These are phyloP conservation scores for Candida khao-thaluensis DNA, from an alignment of 805 yeast genomes.

Conservation along the genomic window DNA sequence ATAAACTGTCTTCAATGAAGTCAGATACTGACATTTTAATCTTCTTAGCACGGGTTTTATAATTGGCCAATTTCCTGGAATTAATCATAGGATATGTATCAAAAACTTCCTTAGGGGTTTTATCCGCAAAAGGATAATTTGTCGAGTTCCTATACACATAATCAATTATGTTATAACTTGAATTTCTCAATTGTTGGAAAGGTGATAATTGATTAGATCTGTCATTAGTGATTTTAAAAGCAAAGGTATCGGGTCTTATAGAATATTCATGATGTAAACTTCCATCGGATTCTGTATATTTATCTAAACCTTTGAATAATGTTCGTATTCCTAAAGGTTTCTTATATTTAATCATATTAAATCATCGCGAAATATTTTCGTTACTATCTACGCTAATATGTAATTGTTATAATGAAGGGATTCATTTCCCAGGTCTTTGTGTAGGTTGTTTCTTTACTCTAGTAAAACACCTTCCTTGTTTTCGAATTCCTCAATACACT, in stretches of 20 bases:
- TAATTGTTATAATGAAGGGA: no score
- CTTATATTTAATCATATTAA: neutral
- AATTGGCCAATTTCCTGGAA: constrained; percentile 31
- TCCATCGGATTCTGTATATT: constrained; percentile 13
- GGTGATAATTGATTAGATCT: constrained; percentile 11
- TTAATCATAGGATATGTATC: constrained; percentile 35
- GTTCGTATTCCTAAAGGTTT: neutral
- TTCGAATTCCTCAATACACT: constrained; percentile 74
- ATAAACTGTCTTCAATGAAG: constrained; percentile 81
- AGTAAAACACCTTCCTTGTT: constrained; percentile 24
- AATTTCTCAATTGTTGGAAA: constrained; percentile 10
- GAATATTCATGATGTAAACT: constrained; percentile 42
- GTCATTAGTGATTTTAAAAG: constrained; percentile 35
- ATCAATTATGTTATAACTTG: constrained; percentile 29
- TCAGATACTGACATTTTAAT: constrained; percentile 74
- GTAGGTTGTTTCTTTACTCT: no score
- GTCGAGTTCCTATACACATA: constrained; percentile 40
- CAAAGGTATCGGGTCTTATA: constrained; percentile 45
- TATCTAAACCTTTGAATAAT: constrained; percentile 12
- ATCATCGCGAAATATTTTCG: constrained; percentile 8
- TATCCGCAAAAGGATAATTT: constrained; percentile 40
- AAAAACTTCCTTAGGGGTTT: constrained; percentile 40
- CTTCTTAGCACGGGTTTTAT: constrained; percentile 51
- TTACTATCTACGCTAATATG: neutral
- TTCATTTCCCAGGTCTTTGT: no score